Evolutionary conservation across 1,284 basidiomycete genomes (phyloP), one percentile per base, ranked within the genome.

Genomic region (Ustilago tritici): DNA sequence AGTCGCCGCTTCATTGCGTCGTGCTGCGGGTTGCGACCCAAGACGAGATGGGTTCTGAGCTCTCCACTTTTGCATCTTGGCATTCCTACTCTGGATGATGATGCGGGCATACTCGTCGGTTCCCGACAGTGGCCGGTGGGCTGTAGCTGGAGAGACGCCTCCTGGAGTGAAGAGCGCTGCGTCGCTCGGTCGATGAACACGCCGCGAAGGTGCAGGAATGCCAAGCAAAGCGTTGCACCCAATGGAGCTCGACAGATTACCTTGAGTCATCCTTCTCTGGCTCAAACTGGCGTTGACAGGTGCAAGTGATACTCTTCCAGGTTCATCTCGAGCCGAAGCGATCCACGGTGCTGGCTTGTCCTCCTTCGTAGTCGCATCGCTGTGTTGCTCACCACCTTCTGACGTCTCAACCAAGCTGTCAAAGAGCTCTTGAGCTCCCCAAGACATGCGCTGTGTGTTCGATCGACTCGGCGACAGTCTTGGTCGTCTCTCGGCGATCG

Each of bases 41-140:
- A 62, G 59, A 6, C 73, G 70, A 7, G 65, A 73, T 4, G 65
- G 65, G 36, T 74, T 69, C 59, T 78, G 71, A n/a, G 71, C 65
- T 59, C 66, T 83, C 89, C 89, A 90, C 58, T 89, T 87, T 61
- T 89, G 88, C 71, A 89, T 84, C 76, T 90, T 90, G 36, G 89
- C 89, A 38, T 88, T 87, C 28, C 89, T 85, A 59, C 87, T 88
- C 70, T 89, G 88, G 72, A 89, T 86, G 75, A 89, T 89, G 86
- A 89, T 88, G 66, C 87, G 88, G 0, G 89, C 89, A 65, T 89
- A 88, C 43, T 89, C 89, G 76, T 89, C 88, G 0, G 87, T 87
- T 17, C 87, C 82, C 1, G 83, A 68, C 32, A 70, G 49, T 14
- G 64, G 54, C 52, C 57, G 64, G n/a, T 61, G 47, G 17, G 40